These are phyloP conservation scores for Thuidium tamariscinum DNA, from an alignment of 225 moss, liverwort and hornwort species.

Conservation along the genomic window DNA sequence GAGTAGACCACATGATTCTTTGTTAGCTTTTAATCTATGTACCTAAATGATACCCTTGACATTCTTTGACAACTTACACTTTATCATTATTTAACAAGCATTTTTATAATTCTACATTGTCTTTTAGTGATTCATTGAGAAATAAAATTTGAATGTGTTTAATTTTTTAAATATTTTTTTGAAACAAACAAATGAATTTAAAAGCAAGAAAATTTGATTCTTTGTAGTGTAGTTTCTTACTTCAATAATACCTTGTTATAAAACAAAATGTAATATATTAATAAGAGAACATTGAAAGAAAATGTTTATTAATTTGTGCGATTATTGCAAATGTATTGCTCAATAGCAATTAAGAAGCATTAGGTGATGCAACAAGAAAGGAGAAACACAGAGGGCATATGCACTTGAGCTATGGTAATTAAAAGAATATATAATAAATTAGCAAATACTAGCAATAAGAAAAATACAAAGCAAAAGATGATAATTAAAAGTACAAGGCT, in stretches of 20 bases:
- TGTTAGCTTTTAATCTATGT: too few relatives aligned
- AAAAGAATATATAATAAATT: fast-evolving
- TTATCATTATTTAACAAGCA: too few relatives aligned
- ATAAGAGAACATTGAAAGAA: not conserved
- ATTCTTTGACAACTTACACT: too few relatives aligned
- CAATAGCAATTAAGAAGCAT: not conserved
- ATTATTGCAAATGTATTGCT: not conserved
- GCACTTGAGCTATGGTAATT: fast-evolving
- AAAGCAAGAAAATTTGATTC: not conserved
- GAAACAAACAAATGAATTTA: not conserved
- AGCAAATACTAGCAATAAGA: fast-evolving
- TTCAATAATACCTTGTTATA: not conserved
- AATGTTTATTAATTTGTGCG: not conserved
- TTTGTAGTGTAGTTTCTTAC: not conserved
- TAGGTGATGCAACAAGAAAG: fast-evolving
- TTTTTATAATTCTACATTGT: not conserved
- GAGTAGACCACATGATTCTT: too few relatives aligned
- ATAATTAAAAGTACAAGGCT: too few relatives aligned
- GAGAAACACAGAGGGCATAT: fast-evolving
- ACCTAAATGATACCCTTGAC: too few relatives aligned
- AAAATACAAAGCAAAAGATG: fast-evolving
- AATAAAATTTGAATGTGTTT: not conserved
- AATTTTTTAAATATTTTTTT: not conserved
- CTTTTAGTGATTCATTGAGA: not conserved
- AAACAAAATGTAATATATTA: fast-evolving